Base-by-base conservation (phyloP, 306 rosid genomes). In the Echinosophora koreensis region DNA sequence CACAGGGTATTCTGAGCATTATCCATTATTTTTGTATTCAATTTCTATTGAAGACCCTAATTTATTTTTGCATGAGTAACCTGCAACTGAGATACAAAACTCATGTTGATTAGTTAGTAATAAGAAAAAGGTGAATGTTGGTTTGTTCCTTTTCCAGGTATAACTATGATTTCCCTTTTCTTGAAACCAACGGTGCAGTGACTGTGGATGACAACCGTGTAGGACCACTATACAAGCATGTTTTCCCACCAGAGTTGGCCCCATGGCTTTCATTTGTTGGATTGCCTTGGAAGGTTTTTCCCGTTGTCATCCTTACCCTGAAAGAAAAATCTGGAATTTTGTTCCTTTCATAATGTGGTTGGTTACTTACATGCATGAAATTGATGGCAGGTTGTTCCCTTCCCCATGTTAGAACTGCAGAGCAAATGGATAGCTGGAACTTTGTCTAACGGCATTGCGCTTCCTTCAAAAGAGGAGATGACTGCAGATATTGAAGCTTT, bases 191-290 rank as follows among this genome's bases (percentile, higher is more conserved):
- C 11, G 90, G 92, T 5, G 71, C 41, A 51, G 92, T 92, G 66
- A 85, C 79, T 1, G 89, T 88, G 52, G 89, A 93, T 11, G 93
- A 93, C 81, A 88, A 90, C 61, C 81, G 92, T 12, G 91, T 92
- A 34, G 94, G 89, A 63, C 97, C 97, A 32, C 86, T 92, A 44
- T 92, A 87, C 90, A 84, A 89, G 82, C 94, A 92, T 81, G 90
- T 90, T 57, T 89, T 92, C 34, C 92, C 97, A 28, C 96, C 97
- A 38, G 82, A 71, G 1, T 73, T 85, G 84, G 91, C 94, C 66
- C 94, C 96, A 0, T 82, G 88, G 82, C 96, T 92, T 80, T 92
- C 97, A 58, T 92, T 92, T 80, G 88, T 92, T 34, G 96, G 97
- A 32, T 51, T 90, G 69, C 91, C 94, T 15, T 86, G 87, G 82